These are phyloP conservation scores for Prunus campanulata DNA, from an alignment of 306 rosid genomes.

Conservation along the genomic window DNA sequence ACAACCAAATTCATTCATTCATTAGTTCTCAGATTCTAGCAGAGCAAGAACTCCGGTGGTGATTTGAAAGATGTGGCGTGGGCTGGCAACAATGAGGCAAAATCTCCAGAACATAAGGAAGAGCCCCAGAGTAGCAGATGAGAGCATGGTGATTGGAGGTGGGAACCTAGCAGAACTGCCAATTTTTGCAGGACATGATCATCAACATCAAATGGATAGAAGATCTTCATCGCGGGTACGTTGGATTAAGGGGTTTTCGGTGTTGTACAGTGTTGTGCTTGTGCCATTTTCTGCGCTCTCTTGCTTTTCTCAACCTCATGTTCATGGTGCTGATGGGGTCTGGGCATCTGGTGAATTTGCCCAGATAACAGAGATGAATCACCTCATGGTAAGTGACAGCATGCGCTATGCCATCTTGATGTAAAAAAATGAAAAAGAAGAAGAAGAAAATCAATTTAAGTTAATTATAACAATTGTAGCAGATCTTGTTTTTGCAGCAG, in stretches of 20 bases:
- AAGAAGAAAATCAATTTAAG: no score
- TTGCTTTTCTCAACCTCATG: slow-evolving; percentile 70
- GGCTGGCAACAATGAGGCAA: slow-evolving; percentile 41
- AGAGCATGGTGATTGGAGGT: slow-evolving; percentile 51
- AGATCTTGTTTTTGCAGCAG: neutral
- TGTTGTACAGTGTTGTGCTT: slow-evolving; percentile 46
- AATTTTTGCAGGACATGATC: slow-evolving; percentile 27
- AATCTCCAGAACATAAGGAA: slow-evolving; percentile 56
- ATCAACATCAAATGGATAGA: slow-evolving; percentile 42
- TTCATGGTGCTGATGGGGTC: slow-evolving; percentile 60
- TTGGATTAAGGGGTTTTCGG: slow-evolving; percentile 35
- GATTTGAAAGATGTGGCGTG: slow-evolving; percentile 31
- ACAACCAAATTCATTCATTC: neutral
- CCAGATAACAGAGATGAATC: slow-evolving; percentile 74
- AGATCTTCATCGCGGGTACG: neutral
- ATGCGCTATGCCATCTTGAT: slow-evolving; percentile 97
- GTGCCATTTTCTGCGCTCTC: slow-evolving; percentile 67
- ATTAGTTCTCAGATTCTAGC: neutral
- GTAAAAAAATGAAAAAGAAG: slow-evolving; percentile 30
- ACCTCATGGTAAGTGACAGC: slow-evolving; percentile 92
- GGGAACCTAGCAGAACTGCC: slow-evolving; percentile 37
- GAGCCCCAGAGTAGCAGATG: slow-evolving; percentile 84
- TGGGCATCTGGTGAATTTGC: slow-evolving; percentile 65
- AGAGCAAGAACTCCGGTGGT: neutral
- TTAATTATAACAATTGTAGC: neutral